These are phyloP conservation scores for Fistulinella prunicolor DNA, from an alignment of 768 basidiomycete species.

Conservation along the genomic window DNA sequence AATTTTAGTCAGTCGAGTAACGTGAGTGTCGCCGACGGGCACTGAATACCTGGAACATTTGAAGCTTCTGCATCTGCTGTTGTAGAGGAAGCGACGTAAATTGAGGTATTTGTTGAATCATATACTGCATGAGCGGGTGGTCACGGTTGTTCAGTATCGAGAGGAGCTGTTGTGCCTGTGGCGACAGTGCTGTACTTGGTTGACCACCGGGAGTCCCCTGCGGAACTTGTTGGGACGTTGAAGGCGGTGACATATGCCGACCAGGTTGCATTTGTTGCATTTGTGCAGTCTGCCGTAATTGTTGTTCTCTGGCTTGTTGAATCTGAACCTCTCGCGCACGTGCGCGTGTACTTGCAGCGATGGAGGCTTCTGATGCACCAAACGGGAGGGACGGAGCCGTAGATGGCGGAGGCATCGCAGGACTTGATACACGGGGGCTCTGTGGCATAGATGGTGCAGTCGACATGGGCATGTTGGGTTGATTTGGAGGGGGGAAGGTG, in stretches of 20 bases:
- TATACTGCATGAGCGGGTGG: slow-evolving; percentile 58
- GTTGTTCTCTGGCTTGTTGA: slow-evolving; percentile 34
- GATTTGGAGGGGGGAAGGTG: slow-evolving; percentile 20
- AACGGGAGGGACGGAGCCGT: slow-evolving; percentile 30
- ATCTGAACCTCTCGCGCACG: slow-evolving; percentile 37
- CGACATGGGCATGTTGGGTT: slow-evolving; percentile 13
- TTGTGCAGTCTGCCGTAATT: slow-evolving; percentile 33
- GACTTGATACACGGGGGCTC: slow-evolving; percentile 34
- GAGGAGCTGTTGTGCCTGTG: slow-evolving; percentile 42
- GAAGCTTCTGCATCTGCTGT: slow-evolving; percentile 60
- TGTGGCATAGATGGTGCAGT: slow-evolving; percentile 19
- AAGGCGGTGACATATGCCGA: slow-evolving; percentile 45
- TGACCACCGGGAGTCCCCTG: slow-evolving; percentile 18
- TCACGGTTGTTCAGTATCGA: slow-evolving; percentile 50
- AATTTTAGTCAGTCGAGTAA: slow-evolving; percentile 7
- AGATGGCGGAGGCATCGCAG: slow-evolving; percentile 30
- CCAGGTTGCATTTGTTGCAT: slow-evolving; percentile 33
- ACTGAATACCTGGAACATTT: slow-evolving; percentile 46
- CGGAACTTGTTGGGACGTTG: slow-evolving; percentile 21
- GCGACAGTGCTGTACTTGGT: slow-evolving; percentile 25
- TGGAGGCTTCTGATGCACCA: slow-evolving; percentile 34
- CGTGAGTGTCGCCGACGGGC: background rate
- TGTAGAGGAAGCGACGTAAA: slow-evolving; percentile 51
- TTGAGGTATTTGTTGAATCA: slow-evolving; percentile 48
- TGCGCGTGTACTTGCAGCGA: slow-evolving; percentile 30